Conservation (phyloP, 1,284 basidiomycete species). For the Agroathelia rolfsii region DNA sequence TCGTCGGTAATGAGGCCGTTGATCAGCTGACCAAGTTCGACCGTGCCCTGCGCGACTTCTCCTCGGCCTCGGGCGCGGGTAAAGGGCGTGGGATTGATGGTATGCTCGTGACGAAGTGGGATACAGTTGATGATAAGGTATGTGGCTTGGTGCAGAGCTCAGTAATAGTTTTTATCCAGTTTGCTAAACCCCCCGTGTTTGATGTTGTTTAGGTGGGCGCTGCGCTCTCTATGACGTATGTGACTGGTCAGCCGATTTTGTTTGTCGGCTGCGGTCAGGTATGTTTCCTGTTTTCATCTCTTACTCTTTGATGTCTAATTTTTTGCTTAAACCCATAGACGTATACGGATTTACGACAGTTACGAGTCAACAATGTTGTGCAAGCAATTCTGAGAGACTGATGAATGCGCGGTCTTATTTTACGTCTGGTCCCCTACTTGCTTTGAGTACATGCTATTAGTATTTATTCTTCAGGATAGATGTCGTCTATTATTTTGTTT, state of each 20-base stretch:
- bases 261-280: conserved; percentile 96
- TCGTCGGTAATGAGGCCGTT: conserved; percentile 95
- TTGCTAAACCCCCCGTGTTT: conserved; percentile 6
- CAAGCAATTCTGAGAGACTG: conserved; percentile 78
- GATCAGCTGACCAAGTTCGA: conserved; percentile 95
- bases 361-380: conserved; percentile 88
- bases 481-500: no score
- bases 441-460: no score
- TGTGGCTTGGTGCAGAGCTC: conserved; percentile 9
- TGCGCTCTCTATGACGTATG: conserved; percentile 94
- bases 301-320: conserved; percentile 9
- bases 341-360: conserved; percentile 85
- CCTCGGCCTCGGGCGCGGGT: conserved; percentile 48
- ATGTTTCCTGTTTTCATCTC: conserved; percentile 16
- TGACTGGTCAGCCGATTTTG: conserved; percentile 91
- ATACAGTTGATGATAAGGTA: conserved; percentile 91
- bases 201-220: conserved; percentile 72
- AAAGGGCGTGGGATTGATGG: conserved; percentile 88
- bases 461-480: no score
- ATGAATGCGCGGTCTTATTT: conserved; percentile 8
- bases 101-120: conserved; percentile 95
- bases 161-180: conserved; percentile 10
- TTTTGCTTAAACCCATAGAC: conserved; percentile 45
- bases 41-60: conserved; percentile 82
- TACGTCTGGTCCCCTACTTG: no score